Conservation (phyloP, 257 asterid genomes). For the Datura wrightii region DNA sequence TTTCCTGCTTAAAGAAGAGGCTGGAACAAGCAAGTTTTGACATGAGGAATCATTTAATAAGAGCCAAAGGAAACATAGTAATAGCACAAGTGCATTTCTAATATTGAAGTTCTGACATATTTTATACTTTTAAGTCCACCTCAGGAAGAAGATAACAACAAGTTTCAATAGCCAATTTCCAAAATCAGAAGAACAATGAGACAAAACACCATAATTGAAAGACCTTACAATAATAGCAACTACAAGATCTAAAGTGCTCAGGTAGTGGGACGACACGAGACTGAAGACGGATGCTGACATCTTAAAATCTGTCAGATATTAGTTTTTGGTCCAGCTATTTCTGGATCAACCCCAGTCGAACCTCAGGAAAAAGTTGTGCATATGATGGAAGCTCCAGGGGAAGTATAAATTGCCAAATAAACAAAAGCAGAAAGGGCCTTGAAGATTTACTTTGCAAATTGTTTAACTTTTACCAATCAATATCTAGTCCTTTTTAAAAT, state of each 20-base stretch:
- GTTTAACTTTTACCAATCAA: not conserved
- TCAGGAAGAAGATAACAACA: not conserved
- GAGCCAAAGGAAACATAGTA: not conserved
- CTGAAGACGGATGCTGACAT: not conserved
- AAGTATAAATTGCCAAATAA: conserved; percentile 5
- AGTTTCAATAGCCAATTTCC: conserved; percentile 23
- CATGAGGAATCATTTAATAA: not conserved
- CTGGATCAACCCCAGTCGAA: not conserved
- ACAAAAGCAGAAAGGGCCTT: conserved; percentile 11
- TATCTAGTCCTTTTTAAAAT: not conserved
- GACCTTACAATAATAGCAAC: not conserved
- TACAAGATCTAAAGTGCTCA: not conserved
- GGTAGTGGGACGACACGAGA: not conserved
- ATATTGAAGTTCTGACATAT: not conserved
- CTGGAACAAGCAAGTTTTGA: conserved; percentile 46
- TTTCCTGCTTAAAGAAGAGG: conserved; percentile 99
- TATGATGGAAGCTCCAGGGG: not conserved
- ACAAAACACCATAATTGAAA: conserved; percentile 8
- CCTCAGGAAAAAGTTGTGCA: not conserved
- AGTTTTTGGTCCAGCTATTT: not conserved
- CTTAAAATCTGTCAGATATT: not conserved
- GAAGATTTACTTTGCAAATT: not conserved
- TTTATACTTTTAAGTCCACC: not conserved
- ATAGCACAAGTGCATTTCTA: not conserved
- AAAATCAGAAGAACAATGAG: conserved; percentile 8